A percentile compares a stretch with the other conserved stretches of the same genome.
phyloP scores from a whole-genome alignment of 2,329 filamentous ascomycete genomes.

The Aspergillus candidus region DNA sequence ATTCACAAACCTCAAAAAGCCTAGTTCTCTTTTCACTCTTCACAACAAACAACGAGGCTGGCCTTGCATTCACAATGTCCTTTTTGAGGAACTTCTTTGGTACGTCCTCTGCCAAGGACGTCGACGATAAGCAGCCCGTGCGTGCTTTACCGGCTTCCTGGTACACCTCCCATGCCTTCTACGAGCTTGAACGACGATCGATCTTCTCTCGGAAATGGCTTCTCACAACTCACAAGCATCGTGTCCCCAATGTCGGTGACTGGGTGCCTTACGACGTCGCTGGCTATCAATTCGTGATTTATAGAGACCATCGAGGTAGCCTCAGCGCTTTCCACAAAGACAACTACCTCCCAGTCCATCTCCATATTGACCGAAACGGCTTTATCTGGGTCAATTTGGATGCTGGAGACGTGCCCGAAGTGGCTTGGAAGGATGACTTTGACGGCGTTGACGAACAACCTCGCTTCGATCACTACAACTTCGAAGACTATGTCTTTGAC shows the following conservation, averaged over 20 bases:
- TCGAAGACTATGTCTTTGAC: slow-evolving; percentile 50
- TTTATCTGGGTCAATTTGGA: slow-evolving; percentile 58
- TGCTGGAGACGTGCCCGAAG: slow-evolving; percentile 6
- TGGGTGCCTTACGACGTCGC: slow-evolving; percentile 53
- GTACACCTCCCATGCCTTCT: slow-evolving; percentile 38
- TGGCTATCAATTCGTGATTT: slow-evolving; percentile 51
- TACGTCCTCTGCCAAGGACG: slow-evolving; percentile 13
- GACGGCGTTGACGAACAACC: slow-evolving; percentile 43
- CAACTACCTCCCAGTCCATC: slow-evolving; percentile 51
- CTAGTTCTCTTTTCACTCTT: no score
- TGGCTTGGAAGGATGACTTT: slow-evolving; percentile 51
- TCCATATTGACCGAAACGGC: slow-evolving; percentile 48
- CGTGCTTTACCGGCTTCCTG: slow-evolving; percentile 43
- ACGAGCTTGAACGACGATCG: slow-evolving; percentile 48
- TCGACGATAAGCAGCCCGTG: slow-evolving; percentile 7
- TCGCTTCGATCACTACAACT: slow-evolving; percentile 44
- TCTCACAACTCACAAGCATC: slow-evolving; percentile 31
- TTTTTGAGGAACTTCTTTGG: slow-evolving; percentile 26
- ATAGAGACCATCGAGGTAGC: slow-evolving; percentile 42
- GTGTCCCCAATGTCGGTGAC: slow-evolving; percentile 49
- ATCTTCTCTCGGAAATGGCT: slow-evolving; percentile 50
- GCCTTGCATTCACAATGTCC: slow-evolving; percentile 17
- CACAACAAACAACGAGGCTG: no score
- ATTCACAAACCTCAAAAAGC: no score
- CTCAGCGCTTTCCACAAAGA: slow-evolving; percentile 55